phyloP scores from a whole-genome alignment of 352 stramenopile genomes.

The Phytopythium chamaehyphon region DNA sequence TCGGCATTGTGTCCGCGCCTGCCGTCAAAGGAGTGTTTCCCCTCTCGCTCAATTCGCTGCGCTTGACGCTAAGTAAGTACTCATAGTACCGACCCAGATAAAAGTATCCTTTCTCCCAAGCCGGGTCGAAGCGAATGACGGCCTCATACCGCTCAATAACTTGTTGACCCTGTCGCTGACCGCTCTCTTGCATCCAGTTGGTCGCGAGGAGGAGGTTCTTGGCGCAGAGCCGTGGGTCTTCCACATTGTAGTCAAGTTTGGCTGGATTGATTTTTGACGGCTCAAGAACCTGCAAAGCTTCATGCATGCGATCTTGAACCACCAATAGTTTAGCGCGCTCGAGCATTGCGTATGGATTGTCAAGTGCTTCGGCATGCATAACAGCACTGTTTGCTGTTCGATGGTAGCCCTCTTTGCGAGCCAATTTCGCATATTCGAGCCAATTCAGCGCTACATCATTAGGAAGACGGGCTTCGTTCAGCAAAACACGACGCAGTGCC shows the following conservation, averaged over 20 bases:
- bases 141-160: conserved; percentile 94
- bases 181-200: conserved; percentile 95
- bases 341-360: conserved; percentile 66
- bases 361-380: conserved; percentile 79
- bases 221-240: conserved; percentile 70
- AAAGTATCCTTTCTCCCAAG: conserved; percentile 94
- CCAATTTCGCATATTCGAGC: conserved; percentile 78
- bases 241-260: conserved; percentile 69
- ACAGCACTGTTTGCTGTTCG: conserved; percentile 77
- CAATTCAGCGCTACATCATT: conserved; percentile 78
- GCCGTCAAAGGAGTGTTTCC: conserved; percentile 9
- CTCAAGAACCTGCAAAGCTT: conserved; percentile 81
- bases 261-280: conserved; percentile 74
- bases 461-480: conserved; percentile 58
- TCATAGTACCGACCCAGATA: conserved; percentile 90
- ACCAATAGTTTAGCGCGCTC: conserved; percentile 84
- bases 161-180: conserved; percentile 91
- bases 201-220: conserved; percentile 92
- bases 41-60: conserved; percentile 28
- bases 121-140: conserved; percentile 91
- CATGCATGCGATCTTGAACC: conserved; percentile 78
- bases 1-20: conserved; percentile 33
- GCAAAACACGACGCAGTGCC: conserved; percentile 70
- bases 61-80: conserved; percentile 79
- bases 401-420: conserved; percentile 79